Percentiles rank a stretch among this genome's conserved stretches.
Conservation (phyloP, 2,329 filamentous ascomycete species). For the Fusarium torulosum region DNA sequence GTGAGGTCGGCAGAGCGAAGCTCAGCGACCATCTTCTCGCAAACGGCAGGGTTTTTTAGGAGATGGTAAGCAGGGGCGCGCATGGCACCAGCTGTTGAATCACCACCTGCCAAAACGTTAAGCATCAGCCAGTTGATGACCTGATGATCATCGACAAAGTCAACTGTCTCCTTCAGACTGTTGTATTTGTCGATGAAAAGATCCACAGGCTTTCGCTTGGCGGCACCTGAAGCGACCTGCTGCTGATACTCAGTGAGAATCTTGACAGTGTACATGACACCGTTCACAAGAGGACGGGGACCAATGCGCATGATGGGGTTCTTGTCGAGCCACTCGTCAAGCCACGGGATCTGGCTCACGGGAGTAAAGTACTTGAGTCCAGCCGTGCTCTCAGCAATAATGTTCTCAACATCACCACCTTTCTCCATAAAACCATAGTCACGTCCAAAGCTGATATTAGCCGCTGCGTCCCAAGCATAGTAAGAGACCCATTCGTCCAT, state of each 20-base stretch:
- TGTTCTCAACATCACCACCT: conserved; percentile 25
- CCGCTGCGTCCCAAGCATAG: conserved; percentile 40
- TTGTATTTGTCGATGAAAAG: conserved; percentile 41
- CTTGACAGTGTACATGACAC: conserved; percentile 32
- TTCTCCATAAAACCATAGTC: conserved; percentile 38
- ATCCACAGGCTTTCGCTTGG: conserved; percentile 37
- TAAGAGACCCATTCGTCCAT: conserved; percentile 43
- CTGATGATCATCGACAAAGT: conserved; percentile 36
- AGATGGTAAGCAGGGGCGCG: conserved; percentile 33
- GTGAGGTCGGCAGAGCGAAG: conserved; percentile 16
- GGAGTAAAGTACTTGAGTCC: conserved; percentile 40
- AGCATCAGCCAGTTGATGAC: conserved; percentile 42
- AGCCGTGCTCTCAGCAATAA: conserved; percentile 25
- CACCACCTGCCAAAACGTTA: conserved; percentile 37
- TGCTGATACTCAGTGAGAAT: conserved; percentile 39
- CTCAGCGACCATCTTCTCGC: conserved; percentile 35
- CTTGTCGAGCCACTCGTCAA: conserved; percentile 43
- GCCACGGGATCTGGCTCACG: conserved; percentile 41
- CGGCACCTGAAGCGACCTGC: conserved; percentile 18
- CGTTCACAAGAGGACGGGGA: conserved; percentile 23
- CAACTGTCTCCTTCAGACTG: conserved; percentile 33
- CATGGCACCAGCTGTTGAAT: conserved; percentile 41
- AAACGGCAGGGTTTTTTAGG: conserved; percentile 15
- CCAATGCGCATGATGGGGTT: conserved; percentile 34
- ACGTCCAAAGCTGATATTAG: conserved; percentile 37